Evolutionary conservation across 1,284 basidiomycete species (phyloP).

Genomic region (Ustilago bromivora): DNA sequence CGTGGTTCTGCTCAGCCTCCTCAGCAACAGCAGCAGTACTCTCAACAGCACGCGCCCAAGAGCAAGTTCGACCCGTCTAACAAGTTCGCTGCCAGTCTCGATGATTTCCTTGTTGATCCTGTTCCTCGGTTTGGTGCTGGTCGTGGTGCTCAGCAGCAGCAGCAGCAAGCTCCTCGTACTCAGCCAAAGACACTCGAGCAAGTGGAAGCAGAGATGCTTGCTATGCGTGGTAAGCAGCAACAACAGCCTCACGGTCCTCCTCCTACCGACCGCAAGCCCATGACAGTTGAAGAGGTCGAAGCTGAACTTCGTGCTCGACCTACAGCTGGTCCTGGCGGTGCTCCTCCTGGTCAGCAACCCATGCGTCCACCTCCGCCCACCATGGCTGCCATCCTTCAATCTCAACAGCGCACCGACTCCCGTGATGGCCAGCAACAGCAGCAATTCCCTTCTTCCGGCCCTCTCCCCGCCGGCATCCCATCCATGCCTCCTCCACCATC

Average conservation of each 20-base stretch:
- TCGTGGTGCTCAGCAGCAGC: slow-evolving; percentile 14
- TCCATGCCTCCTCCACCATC: slow-evolving; percentile 23
- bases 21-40: slow-evolving; percentile 12
- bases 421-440: not conserved
- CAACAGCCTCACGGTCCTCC: slow-evolving; percentile 25
- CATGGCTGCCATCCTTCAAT: slow-evolving; percentile 33
- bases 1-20: slow-evolving; percentile 49
- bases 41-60: slow-evolving; percentile 37
- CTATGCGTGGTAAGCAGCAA: slow-evolving; percentile 43
- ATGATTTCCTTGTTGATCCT: slow-evolving; percentile 68
- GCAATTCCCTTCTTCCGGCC: slow-evolving; percentile 4
- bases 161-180: slow-evolving; percentile 45
- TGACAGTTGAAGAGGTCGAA: slow-evolving; percentile 92
- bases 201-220: slow-evolving; percentile 70
- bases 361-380: slow-evolving; percentile 6
- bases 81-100: slow-evolving; percentile 65
- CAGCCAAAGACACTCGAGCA: slow-evolving; percentile 69
- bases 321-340: not conserved
- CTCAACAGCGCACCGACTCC: slow-evolving; percentile 34
- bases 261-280: slow-evolving; percentile 71
- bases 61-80: slow-evolving; percentile 41
- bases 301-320: slow-evolving; percentile 75
- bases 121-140: slow-evolving; percentile 45
- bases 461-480: slow-evolving; percentile 14
- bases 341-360: slow-evolving; percentile 13